These are phyloP conservation scores for Letharia lupina DNA, from an alignment of 495 filamentous ascomycete species.

Conservation along the genomic window DNA sequence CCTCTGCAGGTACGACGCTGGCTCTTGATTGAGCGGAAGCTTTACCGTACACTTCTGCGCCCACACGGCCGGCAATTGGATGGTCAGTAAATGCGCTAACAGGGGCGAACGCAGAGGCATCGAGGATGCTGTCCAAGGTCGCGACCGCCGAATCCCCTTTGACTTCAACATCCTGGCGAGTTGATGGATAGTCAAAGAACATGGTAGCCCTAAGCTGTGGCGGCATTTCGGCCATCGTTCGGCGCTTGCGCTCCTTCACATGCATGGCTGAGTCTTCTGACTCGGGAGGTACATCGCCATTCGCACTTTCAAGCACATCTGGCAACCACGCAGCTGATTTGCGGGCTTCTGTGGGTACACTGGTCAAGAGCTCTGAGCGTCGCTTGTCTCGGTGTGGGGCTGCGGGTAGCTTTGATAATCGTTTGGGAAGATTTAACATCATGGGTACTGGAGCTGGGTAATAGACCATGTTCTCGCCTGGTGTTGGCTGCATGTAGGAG, in stretches of 20 bases:
- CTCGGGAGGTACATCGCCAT: conserved; percentile 13
- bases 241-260: conserved; percentile 26
- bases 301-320: conserved; percentile 24
- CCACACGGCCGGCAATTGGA: conserved; percentile 66
- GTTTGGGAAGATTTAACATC: conserved; percentile 86
- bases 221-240: conserved; percentile 51
- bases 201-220: conserved; percentile 83
- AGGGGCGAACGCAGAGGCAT: conserved; percentile 89
- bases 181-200: conserved; percentile 71
- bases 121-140: conserved; percentile 86
- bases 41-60: conserved; percentile 54
- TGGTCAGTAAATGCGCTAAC: conserved; percentile 93
- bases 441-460: conserved; percentile 92
- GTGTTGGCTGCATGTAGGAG: conserved; percentile 51
- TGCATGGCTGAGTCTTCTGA: conserved; percentile 9
- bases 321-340: conserved; percentile 36
- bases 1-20: conserved; percentile 24
- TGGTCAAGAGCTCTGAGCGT: conserved; percentile 52
- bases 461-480: conserved; percentile 74
- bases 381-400: conserved; percentile 56
- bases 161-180: conserved; percentile 54
- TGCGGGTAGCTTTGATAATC: conserved; percentile 66
- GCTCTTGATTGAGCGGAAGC: conserved; percentile 29
- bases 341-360: conserved; percentile 41
- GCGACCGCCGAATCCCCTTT: conserved; percentile 75